These are phyloP conservation scores for Paraglomus occultum DNA, from an alignment of 192 early-diverging fungal genomes.

Conservation along the genomic window DNA sequence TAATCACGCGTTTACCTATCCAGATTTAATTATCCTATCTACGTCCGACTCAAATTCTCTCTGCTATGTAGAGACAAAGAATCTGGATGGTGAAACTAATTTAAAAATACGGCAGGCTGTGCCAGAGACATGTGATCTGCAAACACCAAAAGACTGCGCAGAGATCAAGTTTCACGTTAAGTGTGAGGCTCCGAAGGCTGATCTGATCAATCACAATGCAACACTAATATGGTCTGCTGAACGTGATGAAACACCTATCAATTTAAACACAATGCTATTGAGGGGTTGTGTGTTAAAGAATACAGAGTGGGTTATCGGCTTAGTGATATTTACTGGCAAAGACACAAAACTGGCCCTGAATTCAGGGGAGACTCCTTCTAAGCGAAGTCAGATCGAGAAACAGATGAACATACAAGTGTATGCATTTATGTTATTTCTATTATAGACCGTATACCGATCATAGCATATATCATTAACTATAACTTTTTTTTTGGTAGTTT, in stretches of 20 bases:
- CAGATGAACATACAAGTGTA: conserved; percentile 69
- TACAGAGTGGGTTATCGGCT: conserved; percentile 72
- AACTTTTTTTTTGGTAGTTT: conserved; percentile 60
- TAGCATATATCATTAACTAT: neutral
- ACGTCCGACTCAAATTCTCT: conserved; percentile 62
- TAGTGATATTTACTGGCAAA: conserved; percentile 69
- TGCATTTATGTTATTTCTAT: conserved; percentile 5
- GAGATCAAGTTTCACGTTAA: conserved; percentile 47
- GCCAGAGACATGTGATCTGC: conserved; percentile 47
- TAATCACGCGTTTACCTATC: conserved; percentile 32
- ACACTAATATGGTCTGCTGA: conserved; percentile 40
- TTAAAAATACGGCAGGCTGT: conserved; percentile 65
- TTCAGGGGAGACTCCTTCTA: conserved; percentile 66
- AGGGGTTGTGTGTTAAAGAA: conserved; percentile 73
- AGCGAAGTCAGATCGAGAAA: conserved; percentile 65
- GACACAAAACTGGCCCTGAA: conserved; percentile 81
- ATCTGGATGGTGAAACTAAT: conserved; percentile 82
- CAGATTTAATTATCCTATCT: conserved; percentile 64
- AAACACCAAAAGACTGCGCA: conserved; percentile 55
- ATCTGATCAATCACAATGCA: conserved; percentile 65
- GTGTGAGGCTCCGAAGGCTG: conserved; percentile 57
- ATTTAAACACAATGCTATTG: conserved; percentile 65
- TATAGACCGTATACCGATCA: neutral
- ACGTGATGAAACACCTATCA: conserved; percentile 45
- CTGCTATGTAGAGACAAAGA: conserved; percentile 76